Base-by-base conservation (phyloP, 1,284 basidiomycete species). In the Sporisorium sorghi region DNA sequence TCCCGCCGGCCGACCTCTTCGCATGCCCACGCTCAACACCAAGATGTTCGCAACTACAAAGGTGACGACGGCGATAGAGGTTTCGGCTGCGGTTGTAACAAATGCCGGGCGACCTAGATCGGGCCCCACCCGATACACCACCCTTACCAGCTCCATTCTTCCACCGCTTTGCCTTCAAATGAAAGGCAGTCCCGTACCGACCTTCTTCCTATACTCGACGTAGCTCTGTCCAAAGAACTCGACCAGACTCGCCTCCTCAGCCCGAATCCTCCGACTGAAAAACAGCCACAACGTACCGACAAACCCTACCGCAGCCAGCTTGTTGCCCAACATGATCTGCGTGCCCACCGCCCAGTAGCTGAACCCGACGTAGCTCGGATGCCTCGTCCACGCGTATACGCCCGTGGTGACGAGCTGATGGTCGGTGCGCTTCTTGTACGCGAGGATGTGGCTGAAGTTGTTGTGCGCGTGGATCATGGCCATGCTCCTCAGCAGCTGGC, bases 321-420 rank as follows among this genome's bases (percentile, higher is more conserved):
- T 89, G 84, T 99, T 99, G 78, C 93, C 93, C 26, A 99, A 87
- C 4, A 94, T 88, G n/a, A 99, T 85, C 83, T 99, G 95, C 0
- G 95, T 97, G 1, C 93, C 93, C 32, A 99, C 80, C 0, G 94
- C 95, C 96, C 96, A 99, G 85, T 96, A 98, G 86, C 92, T 97
- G 87, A 99, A 99, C 3, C 96, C 97, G 0, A 93, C 89, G 79
- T 99, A 99, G 0, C 94, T 97, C 10, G 97, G 97, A 85, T 99
- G 97, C 5, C 97, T 90, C 63, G 91, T 92, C 88, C 57, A 80
- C 37, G 66, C 57, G 40, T 84, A 84, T 1, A 84, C 70, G 21
- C 83, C 83, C 5, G 58, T 56, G 15, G 69, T 83, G 19, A 84
- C 83, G 23, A 84, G 58, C 50, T 67, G 19, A 55, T 84, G 83